Percentiles rank a stretch among this genome's conserved stretches.
Conservation (phyloP, 2,329 filamentous ascomycete species). For the Phoma sp. region DNA sequence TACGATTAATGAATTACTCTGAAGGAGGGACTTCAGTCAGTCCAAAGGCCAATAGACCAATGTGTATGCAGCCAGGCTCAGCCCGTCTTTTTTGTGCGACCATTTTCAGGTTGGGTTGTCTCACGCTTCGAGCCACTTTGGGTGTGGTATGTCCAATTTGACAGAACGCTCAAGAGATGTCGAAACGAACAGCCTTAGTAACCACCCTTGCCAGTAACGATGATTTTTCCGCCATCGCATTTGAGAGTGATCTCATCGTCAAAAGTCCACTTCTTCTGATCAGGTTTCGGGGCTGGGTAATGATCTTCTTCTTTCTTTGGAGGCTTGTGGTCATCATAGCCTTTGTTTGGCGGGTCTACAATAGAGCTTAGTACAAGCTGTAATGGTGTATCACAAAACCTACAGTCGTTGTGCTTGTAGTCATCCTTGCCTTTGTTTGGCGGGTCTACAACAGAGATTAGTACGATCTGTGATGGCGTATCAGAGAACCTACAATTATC, state of each 20-base stretch:
- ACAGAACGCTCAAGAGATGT: no score
- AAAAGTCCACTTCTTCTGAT: constrained; percentile 15
- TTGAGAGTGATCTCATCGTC: constrained; percentile 23
- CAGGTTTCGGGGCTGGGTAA: background rate
- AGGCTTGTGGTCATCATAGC: background rate
- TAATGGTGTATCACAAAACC: no score
- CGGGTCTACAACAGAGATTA: no score
- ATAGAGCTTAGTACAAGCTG: no score
- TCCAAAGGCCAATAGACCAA: background rate
- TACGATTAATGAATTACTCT: no score
- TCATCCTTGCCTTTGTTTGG: constrained; percentile 1
- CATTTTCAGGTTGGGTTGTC: background rate
- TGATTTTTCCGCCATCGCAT: constrained; percentile 22
- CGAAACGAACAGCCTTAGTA: no score
- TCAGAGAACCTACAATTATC: no score
- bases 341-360: background rate
- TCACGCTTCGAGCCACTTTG: background rate
- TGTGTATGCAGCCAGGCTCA: background rate
- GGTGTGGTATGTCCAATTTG: background rate
- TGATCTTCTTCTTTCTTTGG: constrained; percentile 7
- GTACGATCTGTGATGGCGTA: no score
- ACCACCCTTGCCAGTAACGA: constrained; percentile 19
- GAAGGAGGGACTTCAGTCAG: background rate
- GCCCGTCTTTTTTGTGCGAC: background rate
- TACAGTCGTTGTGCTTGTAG: background rate